These are phyloP conservation scores for Suillus placidus DNA, from an alignment of 768 basidiomycete genomes.

Conservation along the genomic window DNA sequence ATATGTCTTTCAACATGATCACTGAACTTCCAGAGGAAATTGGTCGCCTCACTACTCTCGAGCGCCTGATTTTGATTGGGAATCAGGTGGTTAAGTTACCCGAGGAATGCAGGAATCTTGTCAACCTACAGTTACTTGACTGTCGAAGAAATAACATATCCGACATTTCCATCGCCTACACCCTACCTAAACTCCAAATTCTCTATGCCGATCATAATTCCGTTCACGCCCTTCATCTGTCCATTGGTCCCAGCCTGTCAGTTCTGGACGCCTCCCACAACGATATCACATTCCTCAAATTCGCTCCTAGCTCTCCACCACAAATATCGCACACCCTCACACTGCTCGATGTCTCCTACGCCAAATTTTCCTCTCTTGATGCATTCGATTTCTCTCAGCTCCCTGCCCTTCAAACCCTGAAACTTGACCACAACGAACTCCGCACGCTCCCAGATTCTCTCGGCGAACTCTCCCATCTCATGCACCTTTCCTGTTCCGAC, in stretches of 20 bases:
- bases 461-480: slow-evolving; percentile 70
- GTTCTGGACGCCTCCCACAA: slow-evolving; percentile 80
- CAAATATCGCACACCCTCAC: slow-evolving; percentile 62
- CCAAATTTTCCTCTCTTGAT: slow-evolving; percentile 84
- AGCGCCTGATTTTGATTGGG: slow-evolving; percentile 79
- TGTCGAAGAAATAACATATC: slow-evolving; percentile 83
- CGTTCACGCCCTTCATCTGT: slow-evolving; percentile 78
- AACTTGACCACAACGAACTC: slow-evolving; percentile 86
- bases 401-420: slow-evolving; percentile 67
- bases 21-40: slow-evolving; percentile 80
- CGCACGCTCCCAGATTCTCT: slow-evolving; percentile 82
- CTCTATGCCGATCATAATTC: slow-evolving; percentile 84
- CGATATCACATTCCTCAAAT: slow-evolving; percentile 80
- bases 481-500: slow-evolving; percentile 84
- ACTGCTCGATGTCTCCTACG: slow-evolving; percentile 81
- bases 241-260: slow-evolving; percentile 65
- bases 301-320: slow-evolving; percentile 52
- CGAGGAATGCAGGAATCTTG: slow-evolving; percentile 54
- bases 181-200: slow-evolving; percentile 66
- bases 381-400: slow-evolving; percentile 74
- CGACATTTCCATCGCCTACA: slow-evolving; percentile 70
- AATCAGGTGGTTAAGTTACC: slow-evolving; percentile 82
- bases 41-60: slow-evolving; percentile 65
- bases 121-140: slow-evolving; percentile 71
- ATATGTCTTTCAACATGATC: slow-evolving; percentile 94